Percentiles rank a stretch among this genome's conserved stretches.
Evolutionary conservation across 2,329 filamentous ascomycete genomes (phyloP).

Genomic region (Ascosphaera aggregata): DNA sequence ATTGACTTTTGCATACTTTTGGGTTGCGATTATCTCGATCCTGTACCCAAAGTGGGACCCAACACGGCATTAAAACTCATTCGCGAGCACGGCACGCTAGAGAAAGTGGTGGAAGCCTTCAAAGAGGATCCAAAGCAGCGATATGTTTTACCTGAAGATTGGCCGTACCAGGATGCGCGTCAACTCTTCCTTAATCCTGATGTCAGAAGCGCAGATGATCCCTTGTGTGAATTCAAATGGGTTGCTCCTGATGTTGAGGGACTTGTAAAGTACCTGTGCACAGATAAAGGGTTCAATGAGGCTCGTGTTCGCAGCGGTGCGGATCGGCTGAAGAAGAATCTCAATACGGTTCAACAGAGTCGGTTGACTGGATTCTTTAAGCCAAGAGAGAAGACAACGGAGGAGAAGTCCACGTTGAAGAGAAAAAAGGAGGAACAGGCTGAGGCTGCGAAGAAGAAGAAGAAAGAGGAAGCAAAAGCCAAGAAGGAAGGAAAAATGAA

Average conservation of each 20-base stretch:
- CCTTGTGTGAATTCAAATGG: constrained; percentile 95
- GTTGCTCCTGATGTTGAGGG: constrained; percentile 79
- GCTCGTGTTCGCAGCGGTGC: constrained; percentile 69
- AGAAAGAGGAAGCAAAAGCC: constrained; percentile 83
- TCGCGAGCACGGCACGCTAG: constrained; percentile 69
- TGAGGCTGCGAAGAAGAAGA: constrained; percentile 83
- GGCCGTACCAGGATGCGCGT: constrained; percentile 83
- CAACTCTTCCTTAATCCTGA: constrained; percentile 82
- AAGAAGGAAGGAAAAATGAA: constrained; percentile 83
- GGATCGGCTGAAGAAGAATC: constrained; percentile 60
- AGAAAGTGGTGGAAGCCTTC: constrained; percentile 64
- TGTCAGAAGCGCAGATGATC: constrained; percentile 58
- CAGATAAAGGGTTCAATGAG: constrained; percentile 92
- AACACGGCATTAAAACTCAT: constrained; percentile 84
- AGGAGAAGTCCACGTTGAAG: constrained; percentile 66
- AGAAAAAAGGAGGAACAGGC: constrained; percentile 83
- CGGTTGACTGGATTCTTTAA: constrained; percentile 95
- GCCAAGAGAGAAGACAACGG: constrained; percentile 65
- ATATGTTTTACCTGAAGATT: constrained; percentile 78
- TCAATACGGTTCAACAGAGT: constrained; percentile 78
- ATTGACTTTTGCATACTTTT: constrained; percentile 95
- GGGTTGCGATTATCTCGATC: constrained; percentile 93
- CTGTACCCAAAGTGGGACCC: constrained; percentile 83
- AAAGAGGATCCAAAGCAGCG: constrained; percentile 55
- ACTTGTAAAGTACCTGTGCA: constrained; percentile 69